Conservation (phyloP, 352 stramenopile species). For the Phytophthora cryptogea region DNA sequence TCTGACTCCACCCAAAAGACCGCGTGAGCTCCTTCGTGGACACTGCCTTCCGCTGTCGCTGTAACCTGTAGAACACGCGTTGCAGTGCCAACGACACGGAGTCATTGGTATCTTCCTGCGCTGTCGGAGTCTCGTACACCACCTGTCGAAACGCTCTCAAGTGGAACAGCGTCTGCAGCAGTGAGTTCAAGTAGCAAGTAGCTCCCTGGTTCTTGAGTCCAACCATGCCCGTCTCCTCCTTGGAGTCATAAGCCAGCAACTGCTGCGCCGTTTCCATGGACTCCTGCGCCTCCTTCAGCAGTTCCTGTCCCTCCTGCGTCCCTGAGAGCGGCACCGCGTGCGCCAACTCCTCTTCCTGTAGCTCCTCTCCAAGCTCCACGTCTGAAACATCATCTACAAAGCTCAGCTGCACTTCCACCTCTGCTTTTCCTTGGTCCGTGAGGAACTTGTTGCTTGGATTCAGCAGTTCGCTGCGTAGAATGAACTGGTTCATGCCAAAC, state of each 20-base stretch:
- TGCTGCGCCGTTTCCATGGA: constrained; percentile 33
- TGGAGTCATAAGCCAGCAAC: constrained; percentile 69
- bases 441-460: constrained; percentile 54
- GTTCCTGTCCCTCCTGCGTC: constrained; percentile 5
- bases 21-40: constrained; percentile 93
- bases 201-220: constrained; percentile 90
- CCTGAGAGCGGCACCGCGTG: constrained; percentile 6
- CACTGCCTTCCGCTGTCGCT: constrained; percentile 77
- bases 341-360: constrained; percentile 1
- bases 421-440: constrained; percentile 44
- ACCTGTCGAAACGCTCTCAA: constrained; percentile 84
- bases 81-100: constrained; percentile 85
- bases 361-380: constrained; percentile 26
- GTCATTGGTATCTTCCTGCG: constrained; percentile 81
- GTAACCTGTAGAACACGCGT: constrained; percentile 85
- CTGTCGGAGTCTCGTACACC: constrained; percentile 83
- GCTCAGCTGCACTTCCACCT: constrained; percentile 54
- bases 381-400: constrained; percentile 30
- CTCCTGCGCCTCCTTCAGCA: constrained; percentile 1
- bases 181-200: constrained; percentile 95
- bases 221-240: constrained; percentile 86
- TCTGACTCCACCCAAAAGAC: constrained; percentile 92
- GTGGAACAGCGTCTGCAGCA: constrained; percentile 93
- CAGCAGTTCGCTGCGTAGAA: constrained; percentile 47
- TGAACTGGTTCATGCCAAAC: constrained; percentile 63